Percentiles rank a stretch among this genome's conserved stretches.
Conservation (phyloP, 1,284 basidiomycete species). For the Takashimella tepidaria region DNA sequence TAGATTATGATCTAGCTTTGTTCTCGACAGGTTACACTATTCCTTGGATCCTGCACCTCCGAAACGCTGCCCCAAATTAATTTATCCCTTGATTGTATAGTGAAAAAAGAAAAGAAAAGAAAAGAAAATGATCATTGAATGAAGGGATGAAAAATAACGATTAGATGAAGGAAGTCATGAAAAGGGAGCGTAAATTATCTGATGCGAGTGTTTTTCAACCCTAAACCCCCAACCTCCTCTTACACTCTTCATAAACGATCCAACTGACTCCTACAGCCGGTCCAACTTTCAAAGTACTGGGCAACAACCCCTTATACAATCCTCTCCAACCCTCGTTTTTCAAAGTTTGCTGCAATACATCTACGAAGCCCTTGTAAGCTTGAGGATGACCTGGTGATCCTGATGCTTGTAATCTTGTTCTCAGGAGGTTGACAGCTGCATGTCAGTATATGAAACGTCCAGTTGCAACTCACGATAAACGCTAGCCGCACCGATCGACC, state of each 20-base stretch:
- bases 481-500: conserved; percentile 82
- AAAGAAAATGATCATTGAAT: too few species aligned
- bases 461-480: conserved; percentile 61
- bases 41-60: too few species aligned
- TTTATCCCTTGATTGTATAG: too few species aligned
- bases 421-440: conserved; percentile 76
- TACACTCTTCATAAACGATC: conserved; percentile 58
- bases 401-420: conserved; percentile 91
- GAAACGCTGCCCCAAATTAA: too few species aligned
- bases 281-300: conserved; percentile 89
- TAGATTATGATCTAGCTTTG: too few species aligned
- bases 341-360: conserved; percentile 79
- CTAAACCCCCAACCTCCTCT: conserved; percentile 42
- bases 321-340: conserved; percentile 84
- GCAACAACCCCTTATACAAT: conserved; percentile 88
- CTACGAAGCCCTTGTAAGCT: conserved; percentile 77
- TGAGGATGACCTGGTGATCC: conserved; percentile 90
- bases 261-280: conserved; percentile 93
- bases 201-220: too few species aligned
- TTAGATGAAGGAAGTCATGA: too few species aligned
- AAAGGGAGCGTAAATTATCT: too few species aligned
- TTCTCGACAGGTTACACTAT: too few species aligned
- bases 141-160: too few species aligned
- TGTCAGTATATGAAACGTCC: neutral
- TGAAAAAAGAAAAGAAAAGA: too few species aligned